phyloP scores from a whole-genome alignment of 805 yeast genomes.

The Wickerhamiella kazuoi region DNA sequence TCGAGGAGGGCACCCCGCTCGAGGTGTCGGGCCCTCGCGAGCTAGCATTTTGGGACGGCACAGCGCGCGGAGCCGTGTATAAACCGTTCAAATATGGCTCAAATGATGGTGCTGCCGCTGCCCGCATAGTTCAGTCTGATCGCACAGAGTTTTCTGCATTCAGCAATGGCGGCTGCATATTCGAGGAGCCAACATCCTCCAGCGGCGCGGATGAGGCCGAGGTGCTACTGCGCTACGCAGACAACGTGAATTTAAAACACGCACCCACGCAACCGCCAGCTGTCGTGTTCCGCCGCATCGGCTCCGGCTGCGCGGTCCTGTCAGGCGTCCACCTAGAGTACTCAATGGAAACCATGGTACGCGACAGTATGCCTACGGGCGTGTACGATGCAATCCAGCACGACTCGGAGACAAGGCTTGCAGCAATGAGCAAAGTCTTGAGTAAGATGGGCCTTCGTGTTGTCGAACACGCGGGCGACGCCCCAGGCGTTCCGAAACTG shows the following conservation, averaged over 20 bases:
- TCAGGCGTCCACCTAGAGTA: conserved; percentile 88
- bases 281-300: conserved; percentile 46
- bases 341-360: conserved; percentile 31
- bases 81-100: conserved; percentile 65
- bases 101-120: conserved; percentile 59
- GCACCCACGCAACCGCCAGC: conserved; percentile 38
- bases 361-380: conserved; percentile 14
- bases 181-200: too few species aligned
- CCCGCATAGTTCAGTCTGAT: conserved; percentile 13
- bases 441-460: conserved; percentile 49
- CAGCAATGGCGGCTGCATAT: conserved; percentile 82
- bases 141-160: conserved; percentile 23
- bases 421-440: conserved; percentile 41
- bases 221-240: conserved; percentile 53
- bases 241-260: conserved; percentile 33
- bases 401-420: conserved; percentile 31
- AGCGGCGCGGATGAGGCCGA: conserved; percentile 54
- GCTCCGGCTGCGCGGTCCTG: conserved; percentile 58
- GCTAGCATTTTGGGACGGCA: conserved; percentile 65
- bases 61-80: conserved; percentile 63
- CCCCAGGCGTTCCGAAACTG: conserved; percentile 44
- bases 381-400: conserved; percentile 27
- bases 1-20: conserved; percentile 55
- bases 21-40: conserved; percentile 83
- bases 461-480: conserved; percentile 30